Conservation (phyloP, 768 basidiomycete genomes). For the Galerina marginata region DNA sequence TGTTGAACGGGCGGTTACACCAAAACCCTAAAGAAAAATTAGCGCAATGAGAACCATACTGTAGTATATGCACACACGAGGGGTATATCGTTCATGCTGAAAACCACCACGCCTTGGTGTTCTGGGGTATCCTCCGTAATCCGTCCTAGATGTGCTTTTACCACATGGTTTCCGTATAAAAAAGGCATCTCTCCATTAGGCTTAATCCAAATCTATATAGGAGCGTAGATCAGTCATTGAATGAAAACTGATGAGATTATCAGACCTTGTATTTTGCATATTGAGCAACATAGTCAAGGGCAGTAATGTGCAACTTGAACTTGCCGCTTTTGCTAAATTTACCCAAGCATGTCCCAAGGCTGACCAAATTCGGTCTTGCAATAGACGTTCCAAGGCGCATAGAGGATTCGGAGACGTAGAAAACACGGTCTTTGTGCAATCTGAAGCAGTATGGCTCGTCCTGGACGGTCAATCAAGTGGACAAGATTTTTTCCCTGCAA, state of each 20-base stretch:
- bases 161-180: slow-evolving; percentile 97
- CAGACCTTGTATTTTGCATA: slow-evolving; percentile 97
- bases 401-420: slow-evolving; percentile 93
- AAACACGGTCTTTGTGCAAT: slow-evolving; percentile 92
- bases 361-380: slow-evolving; percentile 90
- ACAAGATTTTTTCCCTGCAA: slow-evolving; percentile 92
- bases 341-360: slow-evolving; percentile 95
- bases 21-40: slow-evolving; percentile 76
- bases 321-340: slow-evolving; percentile 98
- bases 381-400: slow-evolving; percentile 94
- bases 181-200: slow-evolving; percentile 99
- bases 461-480: slow-evolving; percentile 90
- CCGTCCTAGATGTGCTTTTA: slow-evolving; percentile 97
- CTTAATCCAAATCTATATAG: slow-evolving; percentile 92
- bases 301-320: slow-evolving; percentile 95
- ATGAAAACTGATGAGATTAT: background rate
- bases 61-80: slow-evolving; percentile 56
- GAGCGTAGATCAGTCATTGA: background rate
- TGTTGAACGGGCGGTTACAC: slow-evolving; percentile 95
- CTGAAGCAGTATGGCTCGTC: slow-evolving; percentile 97
- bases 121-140: slow-evolving; percentile 99
- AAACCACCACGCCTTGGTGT: slow-evolving; percentile 97
- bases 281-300: slow-evolving; percentile 91
- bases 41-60: slow-evolving; percentile 1
- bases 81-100: slow-evolving; percentile 94